Base-by-base conservation (phyloP, 1,284 basidiomycete species). In the Melanopsichium pennsylvanicum region DNA sequence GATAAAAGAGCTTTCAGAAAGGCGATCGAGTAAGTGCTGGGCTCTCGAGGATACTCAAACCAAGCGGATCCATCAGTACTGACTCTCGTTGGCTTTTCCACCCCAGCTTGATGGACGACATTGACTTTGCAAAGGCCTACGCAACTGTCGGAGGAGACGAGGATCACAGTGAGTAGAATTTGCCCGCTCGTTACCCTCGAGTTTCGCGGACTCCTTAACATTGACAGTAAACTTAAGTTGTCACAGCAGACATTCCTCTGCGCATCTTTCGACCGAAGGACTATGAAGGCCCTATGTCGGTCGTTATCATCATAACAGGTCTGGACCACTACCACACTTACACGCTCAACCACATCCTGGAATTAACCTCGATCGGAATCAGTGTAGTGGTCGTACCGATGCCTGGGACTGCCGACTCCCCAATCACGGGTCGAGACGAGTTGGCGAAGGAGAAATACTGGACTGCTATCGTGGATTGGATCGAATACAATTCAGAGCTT, bases 381-480 rank as follows among this genome's bases (percentile, higher is more conserved):
- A 32, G 57, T 7, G 58, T 48, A 10, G 29, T 70, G 5, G 48
- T 56, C 1, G 48, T 59, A 0, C 27, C 58, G 8, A 64, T 70
- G 61, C 68, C 68, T 0, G 68, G 68, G 10, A 70, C 68, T 12
- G 68, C 57, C 13, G 68, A 70, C 31, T 55, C 61, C 7, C 61
- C 68, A 29, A 50, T 70, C 45, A 58, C 61, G 3, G 68, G 62
- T 9, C 27, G 43, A 3, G 39, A 61, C 13, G 6, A 29, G 6
- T 35, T 42, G 16, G 57, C 45, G 4, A 41, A 46, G 15, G 33
- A 48, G 9, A 21, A 45, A 26, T 56, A 66, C 19, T 70, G 68
- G 68, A 40, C 23, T 32, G 38, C 32, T 29, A 62, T 66, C 22
- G 25, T 70, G 12, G 62, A 70, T 27, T 70, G 68, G 68, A 41